Percentiles rank a stretch among this genome's conserved stretches.
Conservation (phyloP, 108 stramenopile genomes). For the Cyclotella baltica region DNA sequence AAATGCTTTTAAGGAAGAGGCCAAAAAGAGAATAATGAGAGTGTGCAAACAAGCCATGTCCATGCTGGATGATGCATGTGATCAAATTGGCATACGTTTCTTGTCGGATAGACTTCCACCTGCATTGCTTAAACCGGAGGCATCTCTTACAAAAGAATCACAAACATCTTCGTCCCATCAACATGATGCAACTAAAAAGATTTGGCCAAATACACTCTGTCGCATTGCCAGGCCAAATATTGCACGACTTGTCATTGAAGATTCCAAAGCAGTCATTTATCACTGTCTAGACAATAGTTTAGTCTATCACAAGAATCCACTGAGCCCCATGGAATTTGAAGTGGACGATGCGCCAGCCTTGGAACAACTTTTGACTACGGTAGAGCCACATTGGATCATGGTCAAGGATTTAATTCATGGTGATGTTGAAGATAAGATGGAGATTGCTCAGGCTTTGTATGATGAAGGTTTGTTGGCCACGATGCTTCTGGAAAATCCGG, state of each 20-base stretch:
- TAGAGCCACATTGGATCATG: slow-evolving; percentile 86
- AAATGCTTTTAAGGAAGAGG: slow-evolving; percentile 70
- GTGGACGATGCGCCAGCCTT: slow-evolving; percentile 96
- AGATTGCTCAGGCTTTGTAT: slow-evolving; percentile 82
- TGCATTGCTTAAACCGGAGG: slow-evolving; percentile 74
- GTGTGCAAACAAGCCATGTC: slow-evolving; percentile 82
- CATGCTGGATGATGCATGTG: slow-evolving; percentile 92
- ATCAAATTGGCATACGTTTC: slow-evolving; percentile 93
- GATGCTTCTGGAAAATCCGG: slow-evolving; percentile 50
- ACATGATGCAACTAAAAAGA: slow-evolving; percentile 55
- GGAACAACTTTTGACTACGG: slow-evolving; percentile 89
- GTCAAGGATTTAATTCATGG: slow-evolving; percentile 91
- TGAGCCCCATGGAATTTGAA: slow-evolving; percentile 97
- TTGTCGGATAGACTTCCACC: slow-evolving; percentile 94
- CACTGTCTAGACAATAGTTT: slow-evolving; percentile 95
- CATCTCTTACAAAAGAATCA: slow-evolving; percentile 51
- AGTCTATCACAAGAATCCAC: slow-evolving; percentile 85
- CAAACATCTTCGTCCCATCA: slow-evolving; percentile 24
- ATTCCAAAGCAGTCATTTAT: slow-evolving; percentile 93
- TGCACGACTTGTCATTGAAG: slow-evolving; percentile 92
- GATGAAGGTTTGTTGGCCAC: slow-evolving; percentile 89
- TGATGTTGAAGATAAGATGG: slow-evolving; percentile 90
- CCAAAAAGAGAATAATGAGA: slow-evolving; percentile 83
- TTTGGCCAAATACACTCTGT: slow-evolving; percentile 78
- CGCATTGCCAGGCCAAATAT: slow-evolving; percentile 88